Evolutionary conservation across 352 stramenopile species (phyloP), one percentile per base, ranked within the genome.

Genomic region (Peronospora destructor): DNA sequence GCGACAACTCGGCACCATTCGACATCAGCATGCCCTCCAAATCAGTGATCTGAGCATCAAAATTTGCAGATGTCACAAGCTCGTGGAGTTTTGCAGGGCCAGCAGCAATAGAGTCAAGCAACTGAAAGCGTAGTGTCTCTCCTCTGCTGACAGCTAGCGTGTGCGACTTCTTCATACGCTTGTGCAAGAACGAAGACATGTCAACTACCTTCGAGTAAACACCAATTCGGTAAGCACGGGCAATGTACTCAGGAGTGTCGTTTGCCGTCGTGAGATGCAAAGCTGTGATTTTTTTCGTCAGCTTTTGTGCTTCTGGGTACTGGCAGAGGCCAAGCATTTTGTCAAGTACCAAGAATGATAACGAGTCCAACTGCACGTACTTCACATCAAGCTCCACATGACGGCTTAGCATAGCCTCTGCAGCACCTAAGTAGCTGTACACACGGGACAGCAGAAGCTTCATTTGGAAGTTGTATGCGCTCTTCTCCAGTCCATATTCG

Each of bases 391-490:
- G 68, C 49, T 91, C 81, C 7, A 64, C 62, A 54, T 92, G 78
- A 25, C 77, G 73, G 13, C 36, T 54, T 16, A 87, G 54, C 70
- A 92, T 85, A 2, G 79, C 74, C 5, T 75, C 55, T 13, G 68
- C 69, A 8, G 78, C 76, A n/a, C 71, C 79, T 14, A 94, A 44
- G 33, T 85, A 86, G 7, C 60, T 75, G 53, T 94, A 94, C 21
- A 94, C 61, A 16, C 76, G 83, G 19, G 68, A 84, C 26, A 94
- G 62, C 9, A 91, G 56, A n/a, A 94, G 65, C 64, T 91, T 91
- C 80, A 94, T 91, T 65, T 94, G 83, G 56, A 94, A 94, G 50
- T 94, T 94, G 73, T 91, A 94, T 23, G 75, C 67, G 45, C 83
- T 94, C 40, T 84, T 78, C 26, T 71, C 69, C n/a, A 94, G 45